Conservation (phyloP, 1,139 yeast species). For the Debaryomyces nepalensis region DNA sequence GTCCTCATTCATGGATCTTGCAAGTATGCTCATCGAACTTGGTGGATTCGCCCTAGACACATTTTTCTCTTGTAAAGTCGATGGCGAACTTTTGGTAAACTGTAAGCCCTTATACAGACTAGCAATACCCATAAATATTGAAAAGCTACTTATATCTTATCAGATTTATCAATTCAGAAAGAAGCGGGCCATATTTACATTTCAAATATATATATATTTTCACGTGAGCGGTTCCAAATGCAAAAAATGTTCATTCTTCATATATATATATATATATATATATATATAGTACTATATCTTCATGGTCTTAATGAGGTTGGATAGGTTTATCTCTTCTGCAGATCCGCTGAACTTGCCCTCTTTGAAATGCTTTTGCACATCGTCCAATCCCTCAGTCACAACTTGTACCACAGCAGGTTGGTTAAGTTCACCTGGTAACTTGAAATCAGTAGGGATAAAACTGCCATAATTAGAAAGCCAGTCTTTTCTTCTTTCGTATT, state of each 20-base stretch:
- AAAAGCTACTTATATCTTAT: background rate
- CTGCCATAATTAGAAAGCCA: constrained; percentile 49
- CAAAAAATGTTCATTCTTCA: background rate
- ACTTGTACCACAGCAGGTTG: constrained; percentile 49
- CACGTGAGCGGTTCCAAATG: constrained; percentile 6
- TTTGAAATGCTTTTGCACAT: constrained; percentile 28
- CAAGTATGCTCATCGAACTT: constrained; percentile 17
- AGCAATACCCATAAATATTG: constrained; percentile 5
- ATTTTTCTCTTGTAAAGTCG: constrained; percentile 3
- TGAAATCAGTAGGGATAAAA: constrained; percentile 47
- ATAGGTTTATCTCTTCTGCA: constrained; percentile 29
- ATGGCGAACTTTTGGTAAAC: constrained; percentile 15
- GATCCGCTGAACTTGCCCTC: constrained; percentile 18
- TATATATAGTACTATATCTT: constrained; percentile 7
- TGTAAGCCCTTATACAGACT: constrained; percentile 6
- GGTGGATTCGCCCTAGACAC: constrained; percentile 2
- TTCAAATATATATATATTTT: background rate
- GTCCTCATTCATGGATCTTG: constrained; percentile 22
- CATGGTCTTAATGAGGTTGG: constrained; percentile 19
- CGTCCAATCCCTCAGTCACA: constrained; percentile 48
- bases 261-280: no score
- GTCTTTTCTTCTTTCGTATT: constrained; percentile 36
- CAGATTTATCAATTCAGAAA: background rate
- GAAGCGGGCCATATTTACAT: background rate
- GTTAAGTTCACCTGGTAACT: constrained; percentile 43